Base-by-base conservation (phyloP, 1,139 yeast genomes). In the Debaryomyces subglobosus region DNA sequence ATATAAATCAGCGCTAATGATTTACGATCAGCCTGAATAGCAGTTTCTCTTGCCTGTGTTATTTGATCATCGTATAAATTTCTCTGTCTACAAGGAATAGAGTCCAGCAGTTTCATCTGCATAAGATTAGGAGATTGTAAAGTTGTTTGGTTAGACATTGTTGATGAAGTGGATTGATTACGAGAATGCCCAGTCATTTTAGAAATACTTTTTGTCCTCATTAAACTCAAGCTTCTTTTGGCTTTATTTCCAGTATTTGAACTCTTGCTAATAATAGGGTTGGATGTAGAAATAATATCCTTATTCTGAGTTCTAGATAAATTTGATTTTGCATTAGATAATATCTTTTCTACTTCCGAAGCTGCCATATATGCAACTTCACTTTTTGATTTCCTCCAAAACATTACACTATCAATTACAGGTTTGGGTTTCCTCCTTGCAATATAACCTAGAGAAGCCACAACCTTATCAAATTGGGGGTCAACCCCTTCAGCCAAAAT, bases 381-480 rank as follows among this genome's bases (percentile, higher is more conserved):
- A 25, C 95, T 85, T 64, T 94, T 76, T 4, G 95, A 83, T 64
- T 92, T 90, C 51, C 99, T 78, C 99, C 99, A 94, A 62, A 89
- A 92, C 98, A 95, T 92, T 50, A 94, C 97, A 20, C 96, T 89
- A 64, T 95, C 99, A 40, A 95, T 92, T 3, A 95, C 97, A 0
- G 97, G 96, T 60, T 91, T 92, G 0, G 98, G 98, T 57, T 91
- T 89, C 33, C 86, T 78, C 49, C 91, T 78, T 1, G 99, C 96
- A 36, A 94, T 89, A 63, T 89, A 90, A 2, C 99, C 99, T 52
- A 94, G 72, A 0, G 97, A 86, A 9, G 84, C 83, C 24, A 95
- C 83, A 48, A 91, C 87, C 58, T 87, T 84, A 67, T 94, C 99
- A 63, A 94, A 92, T 25, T 81, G 82, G 0, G 87, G 85, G 62